Base-by-base conservation (phyloP, 805 yeast genomes). In the Saccharomycopsis sp. region DNA sequence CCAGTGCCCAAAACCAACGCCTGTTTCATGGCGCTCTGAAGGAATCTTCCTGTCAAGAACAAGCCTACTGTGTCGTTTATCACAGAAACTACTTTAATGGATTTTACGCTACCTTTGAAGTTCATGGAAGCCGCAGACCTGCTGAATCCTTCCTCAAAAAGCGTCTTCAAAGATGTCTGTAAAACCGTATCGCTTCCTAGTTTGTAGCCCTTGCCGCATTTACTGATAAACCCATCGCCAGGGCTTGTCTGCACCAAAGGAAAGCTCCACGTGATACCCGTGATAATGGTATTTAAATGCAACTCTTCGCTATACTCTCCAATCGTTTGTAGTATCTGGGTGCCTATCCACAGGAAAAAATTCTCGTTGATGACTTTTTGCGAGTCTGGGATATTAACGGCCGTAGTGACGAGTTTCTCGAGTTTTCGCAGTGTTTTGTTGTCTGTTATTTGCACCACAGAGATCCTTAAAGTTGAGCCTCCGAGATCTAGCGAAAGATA, bases 1-100 rank as follows among this genome's bases (percentile, higher is more conserved):
- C 64, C 64, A 8, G 64, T 61, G 7, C 64, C 64, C n/a, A 59
- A n/a, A 68, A 54, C 75, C 25, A 61, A 38, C 17, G 59, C 63
- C 44, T 58, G 34, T 3, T 47, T 15, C 12, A 56, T 42, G 2
- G 34, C 2, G 8, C 25, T 15, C 38, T 59, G 20, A 15, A 56
- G 53, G 44, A 35, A 61, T 29, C 42, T 51, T 5, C 56, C 44
- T 15, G 58, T 9, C 7, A 61, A 17, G 42, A 51, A 58, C 19
- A 61, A 58, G 2, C 59, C 44, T 3, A 58, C 57, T 15, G 59
- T 35, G 29, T 61, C 63, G 42, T 61, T 61, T 14, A 56, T 47
- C 9, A 61, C 8, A 20, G 58, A 52, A 3, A 35, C n/a, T 1
- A 61, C 41, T 2, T 58, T 20, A 2, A 61, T 3, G 22, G 19